Base-by-base conservation (phyloP, 345 rosid species). In the Syzygium oleosum region DNA sequence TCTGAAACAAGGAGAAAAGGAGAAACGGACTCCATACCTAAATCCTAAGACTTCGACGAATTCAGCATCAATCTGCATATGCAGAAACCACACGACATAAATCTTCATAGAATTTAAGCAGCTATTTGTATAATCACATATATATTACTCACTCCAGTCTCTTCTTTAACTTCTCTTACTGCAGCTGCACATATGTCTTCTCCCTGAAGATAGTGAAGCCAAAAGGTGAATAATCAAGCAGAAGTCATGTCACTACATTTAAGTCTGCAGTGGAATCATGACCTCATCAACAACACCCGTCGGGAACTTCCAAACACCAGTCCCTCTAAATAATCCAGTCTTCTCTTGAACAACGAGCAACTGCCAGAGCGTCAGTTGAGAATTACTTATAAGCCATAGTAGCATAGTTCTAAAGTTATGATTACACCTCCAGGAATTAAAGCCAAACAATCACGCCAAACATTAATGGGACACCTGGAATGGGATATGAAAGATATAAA, bases 161-260 rank as follows among this genome's bases (percentile, higher is more conserved):
- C 99, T 95, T 98, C 98, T 91, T 96, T 94, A 61, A 93, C 98
- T 92, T 96, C 99, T 91, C 99, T 94, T 23, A 94, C 91, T 25
- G 96, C 98, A 84, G 98, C 97, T 51, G 84, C 90, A 88, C 91
- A 92, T 78, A 98, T 89, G 90, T 96, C 96, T 90, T 98, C 98
- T 41, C 99, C 99, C 99, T 98, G 91, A 27, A 89, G 86, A 89
- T 34, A 31, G 84, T 15, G 49, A 51, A 88, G 59, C 49, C 87
- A 31, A 43, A 25, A n/a, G 25, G 16, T 23, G 29, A 49, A 22
- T n/a, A 46, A 86, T 27, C 38, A 38, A 27, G 52, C 73, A 51
- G 54, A 86, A 31, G 41, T 31, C 16, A 86, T 27, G 52, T 51
- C 16, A 21, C 56, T 27, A 68, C 54, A 38, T 38, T 52, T 10